These are phyloP conservation scores for Boechera stricta DNA, from an alignment of 345 rosid species.

Conservation along the genomic window DNA sequence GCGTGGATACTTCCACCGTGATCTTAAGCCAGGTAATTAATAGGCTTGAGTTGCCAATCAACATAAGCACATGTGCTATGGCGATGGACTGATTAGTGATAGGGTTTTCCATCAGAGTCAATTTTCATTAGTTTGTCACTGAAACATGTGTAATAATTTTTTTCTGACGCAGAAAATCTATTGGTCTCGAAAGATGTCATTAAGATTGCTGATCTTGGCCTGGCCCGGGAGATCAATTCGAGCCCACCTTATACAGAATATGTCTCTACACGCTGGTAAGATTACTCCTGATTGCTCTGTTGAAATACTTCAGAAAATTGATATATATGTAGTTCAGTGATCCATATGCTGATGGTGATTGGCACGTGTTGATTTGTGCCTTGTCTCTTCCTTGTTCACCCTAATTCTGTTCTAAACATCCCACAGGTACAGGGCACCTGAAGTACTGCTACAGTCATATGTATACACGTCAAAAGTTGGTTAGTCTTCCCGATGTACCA, in stretches of 20 bases:
- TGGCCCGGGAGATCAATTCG: slow-evolving; percentile 86
- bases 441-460: slow-evolving; percentile 86
- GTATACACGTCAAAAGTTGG: slow-evolving; percentile 86
- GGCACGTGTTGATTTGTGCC: slow-evolving; percentile 11
- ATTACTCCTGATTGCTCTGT: slow-evolving; percentile 23
- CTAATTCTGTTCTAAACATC: slow-evolving; percentile 10
- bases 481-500: slow-evolving; percentile 47
- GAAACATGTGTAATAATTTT: neutral
- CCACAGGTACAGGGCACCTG: slow-evolving; percentile 97
- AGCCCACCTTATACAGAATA: slow-evolving; percentile 92
- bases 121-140: neutral
- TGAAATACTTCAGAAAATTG: neutral
- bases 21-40: slow-evolving; percentile 93
- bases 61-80: slow-evolving; percentile 12
- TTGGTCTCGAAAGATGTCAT: slow-evolving; percentile 73
- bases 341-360: neutral
- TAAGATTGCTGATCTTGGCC: slow-evolving; percentile 98
- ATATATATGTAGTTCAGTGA: neutral
- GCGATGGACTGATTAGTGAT: neutral
- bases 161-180: slow-evolving; percentile 66
- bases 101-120: neutral
- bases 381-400: slow-evolving; percentile 5
- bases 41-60: slow-evolving; percentile 26
- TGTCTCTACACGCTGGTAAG: slow-evolving; percentile 96
- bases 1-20: slow-evolving; percentile 96